Evolutionary conservation across 2,329 filamentous ascomycete genomes (phyloP).

Genomic region (Zymoseptoria ardabiliae): DNA sequence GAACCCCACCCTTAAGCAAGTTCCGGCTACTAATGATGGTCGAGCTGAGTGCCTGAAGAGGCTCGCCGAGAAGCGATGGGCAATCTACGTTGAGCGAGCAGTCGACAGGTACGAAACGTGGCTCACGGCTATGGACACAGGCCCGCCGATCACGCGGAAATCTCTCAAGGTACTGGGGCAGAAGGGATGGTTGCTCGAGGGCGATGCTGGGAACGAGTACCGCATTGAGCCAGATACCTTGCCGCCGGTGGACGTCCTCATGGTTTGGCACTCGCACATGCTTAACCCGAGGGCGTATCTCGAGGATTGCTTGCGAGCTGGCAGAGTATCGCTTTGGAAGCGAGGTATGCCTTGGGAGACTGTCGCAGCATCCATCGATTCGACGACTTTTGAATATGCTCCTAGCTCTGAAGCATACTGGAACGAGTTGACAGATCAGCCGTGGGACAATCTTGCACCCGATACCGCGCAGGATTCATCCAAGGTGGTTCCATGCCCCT

Average conservation of each 20-base stretch:
- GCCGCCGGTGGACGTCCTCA: conserved; percentile 55
- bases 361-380: conserved; percentile 52
- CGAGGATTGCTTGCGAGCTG: conserved; percentile 61
- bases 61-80: conserved; percentile 67
- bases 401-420: conserved; percentile 25
- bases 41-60: conserved; percentile 36
- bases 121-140: conserved; percentile 41
- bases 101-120: conserved; percentile 61
- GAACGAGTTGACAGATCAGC: conserved; percentile 36
- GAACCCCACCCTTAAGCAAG: conserved; percentile 25
- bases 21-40: conserved; percentile 30
- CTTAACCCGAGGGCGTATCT: conserved; percentile 68
- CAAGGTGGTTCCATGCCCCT: conserved; percentile 54
- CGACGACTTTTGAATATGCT: conserved; percentile 50
- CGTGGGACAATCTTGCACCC: conserved; percentile 56
- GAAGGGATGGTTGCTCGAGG: conserved; percentile 13
- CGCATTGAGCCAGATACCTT: conserved; percentile 8
- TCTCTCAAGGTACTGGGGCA: conserved; percentile 8
- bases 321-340: conserved; percentile 51
- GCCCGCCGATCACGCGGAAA: conserved; percentile 19
- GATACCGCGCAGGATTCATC: conserved; percentile 33
- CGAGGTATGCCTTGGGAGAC: conserved; percentile 59
- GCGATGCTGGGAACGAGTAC: neutral
- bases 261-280: conserved; percentile 76
- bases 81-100: conserved; percentile 59